Evolutionary conservation across 345 rosid genomes (phyloP).

Genomic region (Eucalyptus cladocalyx): DNA sequence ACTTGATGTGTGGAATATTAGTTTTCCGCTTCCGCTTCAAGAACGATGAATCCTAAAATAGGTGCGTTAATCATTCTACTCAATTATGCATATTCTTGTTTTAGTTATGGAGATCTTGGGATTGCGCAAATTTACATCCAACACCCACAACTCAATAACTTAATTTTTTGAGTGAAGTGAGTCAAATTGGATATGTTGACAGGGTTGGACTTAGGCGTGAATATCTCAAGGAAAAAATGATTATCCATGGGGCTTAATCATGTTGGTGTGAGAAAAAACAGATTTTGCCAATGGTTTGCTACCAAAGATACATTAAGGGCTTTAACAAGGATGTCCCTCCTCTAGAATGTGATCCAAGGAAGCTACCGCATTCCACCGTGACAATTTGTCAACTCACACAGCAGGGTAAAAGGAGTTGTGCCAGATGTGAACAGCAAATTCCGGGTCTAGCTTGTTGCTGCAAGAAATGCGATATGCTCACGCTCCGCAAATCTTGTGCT

Average conservation of each 20-base stretch:
- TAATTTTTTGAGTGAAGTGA: too few species aligned
- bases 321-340: not conserved
- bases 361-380: not conserved
- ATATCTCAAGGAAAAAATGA: too few species aligned
- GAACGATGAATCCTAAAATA: too few species aligned
- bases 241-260: not conserved
- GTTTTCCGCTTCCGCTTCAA: too few species aligned
- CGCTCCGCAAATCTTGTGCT: not conserved
- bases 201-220: rapidly evolving
- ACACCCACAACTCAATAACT: too few species aligned
- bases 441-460: not conserved
- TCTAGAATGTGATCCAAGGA: not conserved
- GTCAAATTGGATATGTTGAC: too few species aligned
- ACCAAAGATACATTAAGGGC: not conserved
- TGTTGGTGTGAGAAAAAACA: not conserved
- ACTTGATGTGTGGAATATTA: too few species aligned
- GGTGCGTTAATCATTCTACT: too few species aligned
- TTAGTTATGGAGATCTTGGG: too few species aligned
- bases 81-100: too few species aligned
- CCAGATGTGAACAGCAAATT: not conserved
- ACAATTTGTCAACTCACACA: not conserved
- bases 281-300: not conserved
- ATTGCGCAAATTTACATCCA: too few species aligned
- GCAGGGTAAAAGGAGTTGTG: not conserved
- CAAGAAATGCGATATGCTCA: not conserved